Evolutionary conservation across 331 rosid genomes (phyloP).

Genomic region (Malus hybrid): DNA sequence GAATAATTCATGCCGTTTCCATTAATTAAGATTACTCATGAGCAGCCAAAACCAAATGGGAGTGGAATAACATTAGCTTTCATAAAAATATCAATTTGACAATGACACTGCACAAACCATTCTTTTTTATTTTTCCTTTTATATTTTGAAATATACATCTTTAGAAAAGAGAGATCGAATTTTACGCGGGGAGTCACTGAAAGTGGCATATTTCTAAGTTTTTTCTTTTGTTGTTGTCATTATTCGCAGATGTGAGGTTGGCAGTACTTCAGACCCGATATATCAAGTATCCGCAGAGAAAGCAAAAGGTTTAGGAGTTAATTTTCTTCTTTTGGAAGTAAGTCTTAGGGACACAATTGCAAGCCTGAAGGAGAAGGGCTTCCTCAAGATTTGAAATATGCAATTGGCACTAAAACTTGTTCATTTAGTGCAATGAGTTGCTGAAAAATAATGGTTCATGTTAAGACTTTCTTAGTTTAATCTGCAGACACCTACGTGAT

Average conservation of each 20-base stretch:
- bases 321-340: constrained; percentile 23
- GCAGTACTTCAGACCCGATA: constrained; percentile 1
- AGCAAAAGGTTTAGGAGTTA: constrained; percentile 25
- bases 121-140: no score
- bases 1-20: no score
- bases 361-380: constrained; percentile 26
- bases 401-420: not conserved
- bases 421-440: no score
- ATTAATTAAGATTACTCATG: not conserved
- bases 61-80: no score
- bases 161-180: no score
- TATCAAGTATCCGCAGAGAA: constrained; percentile 27
- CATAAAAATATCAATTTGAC: no score
- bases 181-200: not conserved
- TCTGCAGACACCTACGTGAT: not conserved
- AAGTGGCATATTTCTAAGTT: not conserved
- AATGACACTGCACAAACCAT: no score
- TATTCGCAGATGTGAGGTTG: constrained; percentile 27
- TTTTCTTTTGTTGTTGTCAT: not conserved
- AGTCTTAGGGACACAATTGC: constrained; percentile 17
- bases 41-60: no score
- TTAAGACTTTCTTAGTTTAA: not conserved
- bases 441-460: not conserved
- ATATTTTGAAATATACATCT: no score
- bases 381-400: constrained; percentile 17